Conservation (phyloP, 352 stramenopile genomes). For the Pelagophyceae sp. region DNA sequence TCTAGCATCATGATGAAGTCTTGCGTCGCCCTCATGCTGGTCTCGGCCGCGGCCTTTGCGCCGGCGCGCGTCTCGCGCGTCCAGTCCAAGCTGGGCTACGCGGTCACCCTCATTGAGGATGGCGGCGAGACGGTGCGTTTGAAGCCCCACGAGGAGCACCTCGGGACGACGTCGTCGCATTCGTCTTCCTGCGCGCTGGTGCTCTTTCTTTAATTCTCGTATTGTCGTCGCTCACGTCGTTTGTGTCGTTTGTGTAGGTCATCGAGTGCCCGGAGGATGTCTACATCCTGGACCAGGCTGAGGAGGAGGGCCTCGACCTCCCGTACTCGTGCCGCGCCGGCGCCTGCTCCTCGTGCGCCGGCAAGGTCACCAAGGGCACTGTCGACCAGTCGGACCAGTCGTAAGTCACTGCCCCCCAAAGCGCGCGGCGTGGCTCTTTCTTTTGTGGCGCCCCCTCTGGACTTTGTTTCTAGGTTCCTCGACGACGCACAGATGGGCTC, state of each 20-base stretch:
- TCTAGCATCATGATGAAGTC: not conserved
- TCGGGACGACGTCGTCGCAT: too few species aligned
- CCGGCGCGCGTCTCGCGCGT: too few species aligned
- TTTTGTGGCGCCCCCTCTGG: too few species aligned
- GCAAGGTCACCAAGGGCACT: conserved; percentile 21
- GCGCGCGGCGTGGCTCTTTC: too few species aligned
- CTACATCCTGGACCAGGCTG: conserved; percentile 28
- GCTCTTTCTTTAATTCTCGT: too few species aligned
- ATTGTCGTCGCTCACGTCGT: too few species aligned
- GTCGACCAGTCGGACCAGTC: conserved; percentile 32
- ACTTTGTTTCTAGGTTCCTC: too few species aligned
- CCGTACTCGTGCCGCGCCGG: conserved; percentile 33
- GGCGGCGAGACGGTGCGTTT: conserved; percentile 5
- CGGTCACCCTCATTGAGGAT: conserved; percentile 18
- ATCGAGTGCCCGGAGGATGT: conserved; percentile 24
- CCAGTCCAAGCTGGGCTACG: not conserved
- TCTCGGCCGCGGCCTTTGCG: not conserved
- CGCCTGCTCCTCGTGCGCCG: conserved; percentile 29
- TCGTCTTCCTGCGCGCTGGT: too few species aligned
- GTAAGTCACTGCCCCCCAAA: too few species aligned
- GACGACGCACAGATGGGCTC: conserved; percentile 27
- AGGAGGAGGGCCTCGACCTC: conserved; percentile 29
- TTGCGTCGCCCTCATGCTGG: not conserved
- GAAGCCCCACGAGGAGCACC: too few species aligned
- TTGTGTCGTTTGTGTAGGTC: too few species aligned